Evolutionary conservation across 2,329 filamentous ascomycete genomes (phyloP).

Genomic region (Nothophoma quercina): DNA sequence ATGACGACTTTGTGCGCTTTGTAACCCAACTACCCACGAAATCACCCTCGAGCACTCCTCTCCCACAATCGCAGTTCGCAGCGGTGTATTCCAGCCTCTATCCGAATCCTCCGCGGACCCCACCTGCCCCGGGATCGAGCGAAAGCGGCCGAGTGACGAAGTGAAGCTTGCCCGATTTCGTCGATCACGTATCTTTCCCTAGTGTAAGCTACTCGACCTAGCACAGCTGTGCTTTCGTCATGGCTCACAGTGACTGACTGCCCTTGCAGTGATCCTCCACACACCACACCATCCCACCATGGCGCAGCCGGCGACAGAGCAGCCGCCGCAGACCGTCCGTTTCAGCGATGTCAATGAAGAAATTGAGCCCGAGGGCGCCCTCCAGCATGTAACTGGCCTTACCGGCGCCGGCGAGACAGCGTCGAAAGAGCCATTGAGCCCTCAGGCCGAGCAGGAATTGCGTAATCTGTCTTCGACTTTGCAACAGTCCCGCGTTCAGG

Average conservation of each 20-base stretch:
- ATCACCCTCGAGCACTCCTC: slow-evolving; percentile 2
- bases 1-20: slow-evolving; percentile 30
- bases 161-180: slow-evolving; percentile 23
- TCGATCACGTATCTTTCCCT: slow-evolving; percentile 21
- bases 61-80: slow-evolving; percentile 9
- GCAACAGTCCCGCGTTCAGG: slow-evolving; percentile 78
- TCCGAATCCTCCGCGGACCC: slow-evolving; percentile 20
- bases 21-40: slow-evolving; percentile 10
- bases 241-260: slow-evolving; percentile 20
- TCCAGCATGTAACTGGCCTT: slow-evolving; percentile 43
- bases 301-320: slow-evolving; percentile 33
- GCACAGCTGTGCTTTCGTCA: slow-evolving; percentile 31
- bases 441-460: slow-evolving; percentile 68
- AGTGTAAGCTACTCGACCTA: slow-evolving; percentile 28
- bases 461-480: slow-evolving; percentile 75
- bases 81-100: background rate
- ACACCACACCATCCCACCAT: slow-evolving; percentile 27
- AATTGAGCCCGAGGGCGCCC: slow-evolving; percentile 46
- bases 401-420: slow-evolving; percentile 29
- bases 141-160: slow-evolving; percentile 18
- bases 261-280: slow-evolving; percentile 15
- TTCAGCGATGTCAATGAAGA: slow-evolving; percentile 51
- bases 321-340: slow-evolving; percentile 46
- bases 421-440: slow-evolving; percentile 43
- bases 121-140: slow-evolving; percentile 11